phyloP scores from a whole-genome alignment of 306 rosid species.

The Lithocarpus polystachyus region DNA sequence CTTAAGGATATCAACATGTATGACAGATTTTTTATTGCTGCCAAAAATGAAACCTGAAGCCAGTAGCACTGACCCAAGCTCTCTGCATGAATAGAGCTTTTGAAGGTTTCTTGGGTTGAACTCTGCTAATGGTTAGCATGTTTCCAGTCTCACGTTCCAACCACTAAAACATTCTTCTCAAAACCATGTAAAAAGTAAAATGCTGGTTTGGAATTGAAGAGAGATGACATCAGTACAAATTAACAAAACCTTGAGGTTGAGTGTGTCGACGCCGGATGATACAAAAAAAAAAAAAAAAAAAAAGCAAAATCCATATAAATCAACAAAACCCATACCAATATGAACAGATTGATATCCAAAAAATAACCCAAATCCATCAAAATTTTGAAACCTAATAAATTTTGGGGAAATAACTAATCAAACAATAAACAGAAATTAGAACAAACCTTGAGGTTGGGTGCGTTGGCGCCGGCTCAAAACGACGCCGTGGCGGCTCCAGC shows the following conservation, averaged over 20 bases:
- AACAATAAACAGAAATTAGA: no score
- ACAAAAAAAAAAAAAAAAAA: no score
- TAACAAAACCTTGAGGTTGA: not conserved
- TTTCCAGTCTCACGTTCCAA: constrained; percentile 79
- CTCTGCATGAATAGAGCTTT: constrained; percentile 66
- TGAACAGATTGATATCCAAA: no score
- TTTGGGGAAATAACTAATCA: no score
- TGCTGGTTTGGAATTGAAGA: constrained; percentile 61
- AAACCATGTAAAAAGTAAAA: constrained; percentile 73
- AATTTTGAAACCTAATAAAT: no score
- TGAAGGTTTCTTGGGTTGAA: constrained; percentile 89
- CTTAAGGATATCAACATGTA: not conserved
- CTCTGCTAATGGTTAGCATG: constrained; percentile 30
- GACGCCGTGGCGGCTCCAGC: no score
- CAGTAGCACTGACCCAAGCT: constrained; percentile 55
- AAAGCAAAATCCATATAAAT: no score
- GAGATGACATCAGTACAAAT: constrained; percentile 60
- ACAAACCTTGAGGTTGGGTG: no score
- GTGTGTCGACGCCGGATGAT: no score
- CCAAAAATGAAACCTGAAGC: constrained; percentile 15
- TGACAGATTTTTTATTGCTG: not conserved
- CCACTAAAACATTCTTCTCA: constrained; percentile 57
- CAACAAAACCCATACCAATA: no score
- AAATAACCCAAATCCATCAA: no score
- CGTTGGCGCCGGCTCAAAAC: no score